phyloP scores from a whole-genome alignment of 495 filamentous ascomycete species.

The Hypoxylon fragiforme region DNA sequence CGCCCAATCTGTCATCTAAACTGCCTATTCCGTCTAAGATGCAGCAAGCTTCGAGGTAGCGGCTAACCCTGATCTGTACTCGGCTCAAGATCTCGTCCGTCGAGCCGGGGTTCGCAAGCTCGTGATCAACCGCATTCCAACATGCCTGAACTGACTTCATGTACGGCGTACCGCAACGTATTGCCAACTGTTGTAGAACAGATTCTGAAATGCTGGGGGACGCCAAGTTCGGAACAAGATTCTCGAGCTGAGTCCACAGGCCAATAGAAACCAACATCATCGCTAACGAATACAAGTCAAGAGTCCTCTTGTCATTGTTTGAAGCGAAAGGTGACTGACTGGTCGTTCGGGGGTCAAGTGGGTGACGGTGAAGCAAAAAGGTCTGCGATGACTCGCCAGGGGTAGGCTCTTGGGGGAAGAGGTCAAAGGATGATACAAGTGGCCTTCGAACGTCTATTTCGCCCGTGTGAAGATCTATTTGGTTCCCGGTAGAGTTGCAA shows the following conservation, averaged over 20 bases:
- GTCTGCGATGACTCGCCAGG: conserved; percentile 44
- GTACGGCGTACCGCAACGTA: conserved; percentile 76
- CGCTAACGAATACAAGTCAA: conserved; percentile 85
- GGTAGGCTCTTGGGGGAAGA: conserved; percentile 70
- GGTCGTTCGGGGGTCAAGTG: conserved; percentile 66
- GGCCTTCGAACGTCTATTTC: conserved; percentile 72
- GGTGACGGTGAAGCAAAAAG: conserved; percentile 71
- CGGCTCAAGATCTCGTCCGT: conserved; percentile 47
- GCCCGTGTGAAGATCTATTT: conserved; percentile 44
- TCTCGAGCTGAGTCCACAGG: conserved; percentile 78
- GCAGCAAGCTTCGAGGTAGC: conserved; percentile 55
- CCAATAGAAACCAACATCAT: conserved; percentile 85
- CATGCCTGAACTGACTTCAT: conserved; percentile 80
- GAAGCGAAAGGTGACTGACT: conserved; percentile 52
- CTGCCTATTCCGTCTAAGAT: conserved; percentile 54
- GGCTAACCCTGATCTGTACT: conserved; percentile 46
- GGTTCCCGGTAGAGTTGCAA: conserved; percentile 57
- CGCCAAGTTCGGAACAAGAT: conserved; percentile 51
- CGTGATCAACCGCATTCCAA: conserved; percentile 74
- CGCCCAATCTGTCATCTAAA: conserved; percentile 49
- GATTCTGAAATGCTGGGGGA: conserved; percentile 44
- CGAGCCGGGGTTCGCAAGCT: conserved; percentile 47
- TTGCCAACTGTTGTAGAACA: conserved; percentile 63
- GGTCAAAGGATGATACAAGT: conserved; percentile 77
- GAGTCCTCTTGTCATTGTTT: conserved; percentile 57